These are phyloP conservation scores for Ophiostoma fasciatum DNA, from an alignment of 2,329 filamentous ascomycete species.

Conservation along the genomic window DNA sequence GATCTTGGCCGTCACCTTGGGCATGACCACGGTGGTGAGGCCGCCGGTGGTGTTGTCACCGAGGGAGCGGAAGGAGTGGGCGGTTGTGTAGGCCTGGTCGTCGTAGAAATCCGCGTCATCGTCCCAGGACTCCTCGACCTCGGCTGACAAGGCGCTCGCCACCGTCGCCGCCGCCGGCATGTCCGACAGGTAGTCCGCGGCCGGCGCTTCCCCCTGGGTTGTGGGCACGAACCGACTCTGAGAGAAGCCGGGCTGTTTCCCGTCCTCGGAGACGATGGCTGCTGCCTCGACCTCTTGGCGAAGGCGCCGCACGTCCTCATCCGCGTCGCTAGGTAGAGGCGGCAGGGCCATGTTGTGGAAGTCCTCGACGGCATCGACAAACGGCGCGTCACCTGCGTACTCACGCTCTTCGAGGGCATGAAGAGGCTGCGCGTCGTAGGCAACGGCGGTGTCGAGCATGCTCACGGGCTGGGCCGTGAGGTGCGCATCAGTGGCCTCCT, in stretches of 20 bases:
- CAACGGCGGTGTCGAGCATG: neutral
- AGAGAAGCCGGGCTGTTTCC: neutral
- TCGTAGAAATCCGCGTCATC: constrained; percentile 57
- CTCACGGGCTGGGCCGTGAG: no score
- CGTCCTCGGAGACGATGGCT: neutral
- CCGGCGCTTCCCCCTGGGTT: neutral
- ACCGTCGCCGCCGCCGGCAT: constrained; percentile 4
- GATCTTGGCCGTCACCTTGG: constrained; percentile 53
- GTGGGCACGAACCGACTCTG: neutral
- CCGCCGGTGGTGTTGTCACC: constrained; percentile 43
- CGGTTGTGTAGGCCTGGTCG: constrained; percentile 61
- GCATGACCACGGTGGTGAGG: constrained; percentile 49
- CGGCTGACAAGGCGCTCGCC: constrained; percentile 18
- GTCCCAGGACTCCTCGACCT: constrained; percentile 61
- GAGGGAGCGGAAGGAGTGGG: constrained; percentile 60
- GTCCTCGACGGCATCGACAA: constrained; percentile 31
- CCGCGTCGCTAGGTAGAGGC: neutral
- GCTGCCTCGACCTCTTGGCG: constrained; percentile 6
- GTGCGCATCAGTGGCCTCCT: no score
- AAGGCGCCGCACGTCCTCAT: constrained; percentile 1
- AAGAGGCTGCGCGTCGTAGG: neutral
- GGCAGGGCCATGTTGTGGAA: constrained; percentile 10
- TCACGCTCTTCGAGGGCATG: constrained; percentile 14
- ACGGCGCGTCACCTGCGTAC: constrained; percentile 25
- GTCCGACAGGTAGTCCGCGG: constrained; percentile 4